Percentiles rank a stretch among this genome's conserved stretches.
phyloP scores from a whole-genome alignment of 176 grass and related monocot genomes.

The Oryza longistaminata region DNA sequence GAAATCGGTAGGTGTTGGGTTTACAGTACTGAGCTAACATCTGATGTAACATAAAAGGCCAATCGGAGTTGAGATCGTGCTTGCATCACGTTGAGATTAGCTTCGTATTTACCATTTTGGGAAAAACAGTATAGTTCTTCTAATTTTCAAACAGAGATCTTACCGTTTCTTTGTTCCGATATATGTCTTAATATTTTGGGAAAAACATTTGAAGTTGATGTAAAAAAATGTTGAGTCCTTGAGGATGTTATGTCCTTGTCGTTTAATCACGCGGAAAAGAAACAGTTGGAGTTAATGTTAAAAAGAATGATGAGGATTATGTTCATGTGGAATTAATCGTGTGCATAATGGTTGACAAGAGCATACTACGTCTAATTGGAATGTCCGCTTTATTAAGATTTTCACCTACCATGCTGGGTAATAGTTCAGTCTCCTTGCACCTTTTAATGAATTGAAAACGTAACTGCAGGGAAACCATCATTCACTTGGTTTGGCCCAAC shows the following conservation, averaged over 20 bases:
- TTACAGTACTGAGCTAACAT: no score
- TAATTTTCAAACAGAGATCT: slow-evolving; percentile 7
- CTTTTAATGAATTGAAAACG: slow-evolving; percentile 5
- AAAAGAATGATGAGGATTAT: no score
- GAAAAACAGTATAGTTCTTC: background rate
- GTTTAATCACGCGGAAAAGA: no score
- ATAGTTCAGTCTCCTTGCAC: slow-evolving; percentile 12
- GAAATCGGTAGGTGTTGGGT: no score
- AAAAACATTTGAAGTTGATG: background rate
- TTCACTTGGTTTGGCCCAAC: slow-evolving; percentile 68
- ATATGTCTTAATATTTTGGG: background rate
- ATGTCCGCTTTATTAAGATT: slow-evolving; percentile 31
- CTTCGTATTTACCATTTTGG: no score
- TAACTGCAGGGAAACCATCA: slow-evolving; percentile 53
- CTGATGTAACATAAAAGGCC: no score
- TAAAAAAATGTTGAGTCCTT: background rate
- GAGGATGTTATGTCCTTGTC: no score
- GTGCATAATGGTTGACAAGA: background rate
- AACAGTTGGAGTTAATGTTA: no score
- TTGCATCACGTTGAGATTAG: no score
- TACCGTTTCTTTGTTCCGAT: background rate
- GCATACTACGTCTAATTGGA: background rate
- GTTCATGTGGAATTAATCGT: background rate
- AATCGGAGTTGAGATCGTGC: no score
- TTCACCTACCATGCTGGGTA: slow-evolving; percentile 15